Base-by-base conservation (phyloP, 2,329 filamentous ascomycete genomes). In the Coleophoma crateriformis region DNA sequence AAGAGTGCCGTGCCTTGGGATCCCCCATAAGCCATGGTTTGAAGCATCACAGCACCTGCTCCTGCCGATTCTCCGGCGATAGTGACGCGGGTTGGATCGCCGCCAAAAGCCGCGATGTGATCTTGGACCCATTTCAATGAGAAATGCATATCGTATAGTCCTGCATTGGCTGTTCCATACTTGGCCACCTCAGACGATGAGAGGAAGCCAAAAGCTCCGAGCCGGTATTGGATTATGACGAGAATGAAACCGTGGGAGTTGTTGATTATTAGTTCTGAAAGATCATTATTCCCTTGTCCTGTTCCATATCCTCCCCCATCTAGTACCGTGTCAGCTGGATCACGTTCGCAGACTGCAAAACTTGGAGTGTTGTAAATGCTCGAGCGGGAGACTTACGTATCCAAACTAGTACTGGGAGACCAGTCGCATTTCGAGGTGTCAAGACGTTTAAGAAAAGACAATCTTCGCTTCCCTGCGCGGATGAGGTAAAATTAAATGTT, bases 51-150 rank as follows among this genome's bases (percentile, higher is more conserved):
- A 11, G 65, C 67, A 0, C 75, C 76, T 1, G 67, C 79, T 2
- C 81, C 79, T 0, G 80, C 77, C 10, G 72, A 76, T 51, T 79
- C 74, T 0, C 81, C 79, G 50, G 72, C 72, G 15, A 82, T 71
- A 0, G 77, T 80, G 0, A 84, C 74, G 7, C 73, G 69, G 1
- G 60, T 54, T 0, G 71, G 69, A 47, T 82, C 72, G 3, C 79
- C 78, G 0, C 79, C 78, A 47, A 83, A 82, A 2, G 68, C 60
- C 2, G 62, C 55, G 46, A 82, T 78, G 51, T 82, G 63, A 8
- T 67, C 68, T 45, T 79, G 72, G 0, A 82, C 73, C 69, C 79
- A 82, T 54, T 73, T 60, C 2, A 83, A 61, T 2, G 75, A 72
- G 4, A 73, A 71, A 13, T 71, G 68, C 55, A 80, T 76, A 50